These are phyloP conservation scores for Colletotrichum sp. DNA, from an alignment of 2,329 filamentous ascomycete genomes.

Conservation along the genomic window DNA sequence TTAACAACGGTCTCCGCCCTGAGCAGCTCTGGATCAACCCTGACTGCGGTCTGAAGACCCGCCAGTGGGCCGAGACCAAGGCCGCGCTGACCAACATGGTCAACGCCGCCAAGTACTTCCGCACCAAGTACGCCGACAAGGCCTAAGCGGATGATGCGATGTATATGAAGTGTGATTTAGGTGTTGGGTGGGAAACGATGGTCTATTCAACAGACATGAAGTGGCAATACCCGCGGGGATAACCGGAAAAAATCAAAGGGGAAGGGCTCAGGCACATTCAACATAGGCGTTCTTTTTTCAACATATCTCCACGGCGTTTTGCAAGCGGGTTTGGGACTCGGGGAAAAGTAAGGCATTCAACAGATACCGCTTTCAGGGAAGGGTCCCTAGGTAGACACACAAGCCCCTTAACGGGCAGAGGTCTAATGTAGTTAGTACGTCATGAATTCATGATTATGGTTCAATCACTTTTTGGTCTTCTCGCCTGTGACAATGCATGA, in stretches of 20 bases:
- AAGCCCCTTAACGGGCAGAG: constrained; percentile 25
- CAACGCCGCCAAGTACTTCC: constrained; percentile 96
- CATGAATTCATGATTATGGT: constrained; percentile 20
- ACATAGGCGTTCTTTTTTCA: constrained; percentile 27
- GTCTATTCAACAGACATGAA: constrained; percentile 26
- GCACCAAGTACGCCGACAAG: constrained; percentile 74
- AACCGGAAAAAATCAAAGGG: constrained; percentile 22
- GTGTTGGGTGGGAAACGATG: constrained; percentile 19
- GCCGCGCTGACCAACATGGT: constrained; percentile 96
- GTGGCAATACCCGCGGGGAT: constrained; percentile 23
- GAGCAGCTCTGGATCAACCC: constrained; percentile 99
- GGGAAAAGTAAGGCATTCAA: constrained; percentile 26
- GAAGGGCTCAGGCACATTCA: constrained; percentile 21
- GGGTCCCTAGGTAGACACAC: constrained; percentile 16
- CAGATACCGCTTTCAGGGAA: constrained; percentile 24
- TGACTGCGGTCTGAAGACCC: constrained; percentile 99
- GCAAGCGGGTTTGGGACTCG: constrained; percentile 22
- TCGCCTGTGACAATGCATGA: not conserved
- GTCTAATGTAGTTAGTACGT: constrained; percentile 16
- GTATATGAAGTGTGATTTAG: constrained; percentile 22
- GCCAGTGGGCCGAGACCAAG: constrained; percentile 99
- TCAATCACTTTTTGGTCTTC: not conserved
- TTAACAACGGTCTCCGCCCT: constrained; percentile 86
- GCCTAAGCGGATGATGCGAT: constrained; percentile 11
- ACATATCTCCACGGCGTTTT: constrained; percentile 25